These are phyloP conservation scores for Gardenia jasminoides DNA, from an alignment of 257 asterid genomes.

Conservation along the genomic window DNA sequence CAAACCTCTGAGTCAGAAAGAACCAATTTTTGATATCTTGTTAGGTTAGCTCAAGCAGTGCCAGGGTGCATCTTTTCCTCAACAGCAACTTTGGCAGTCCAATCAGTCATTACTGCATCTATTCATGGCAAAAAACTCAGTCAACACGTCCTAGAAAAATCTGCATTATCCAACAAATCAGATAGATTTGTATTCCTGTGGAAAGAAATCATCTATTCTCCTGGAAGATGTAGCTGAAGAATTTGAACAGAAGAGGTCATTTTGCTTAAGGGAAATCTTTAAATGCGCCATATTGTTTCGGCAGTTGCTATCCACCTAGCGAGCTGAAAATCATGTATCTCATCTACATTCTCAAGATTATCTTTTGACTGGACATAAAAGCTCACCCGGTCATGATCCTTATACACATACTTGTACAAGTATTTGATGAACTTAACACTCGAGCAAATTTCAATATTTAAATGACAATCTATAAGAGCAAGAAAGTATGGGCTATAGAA, in stretches of 20 bases:
- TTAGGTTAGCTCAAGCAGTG: no score
- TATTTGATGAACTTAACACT: background rate
- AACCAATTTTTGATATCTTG: no score
- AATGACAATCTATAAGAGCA: background rate
- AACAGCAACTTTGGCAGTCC: no score
- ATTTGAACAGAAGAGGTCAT: conserved; percentile 1
- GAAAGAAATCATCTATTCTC: background rate
- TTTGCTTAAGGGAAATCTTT: background rate
- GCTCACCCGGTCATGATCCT: background rate
- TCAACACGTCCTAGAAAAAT: background rate
- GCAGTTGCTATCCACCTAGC: conserved; percentile 1
- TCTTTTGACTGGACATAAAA: background rate
- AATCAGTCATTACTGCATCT: no score
- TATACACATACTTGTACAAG: background rate
- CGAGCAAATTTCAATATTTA: conserved; percentile 3
- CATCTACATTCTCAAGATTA: no score
- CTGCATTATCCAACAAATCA: background rate
- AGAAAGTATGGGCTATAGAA: background rate
- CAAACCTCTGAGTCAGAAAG: no score
- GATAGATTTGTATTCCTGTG: background rate
- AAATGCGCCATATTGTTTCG: background rate
- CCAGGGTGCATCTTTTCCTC: no score
- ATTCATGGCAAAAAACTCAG: background rate
- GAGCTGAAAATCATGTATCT: background rate
- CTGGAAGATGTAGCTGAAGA: background rate